A percentile compares a stretch with the other conserved stretches of the same genome.
phyloP scores from a whole-genome alignment of 2,329 filamentous ascomycete species.

The Alternaria novae-zelandiae region DNA sequence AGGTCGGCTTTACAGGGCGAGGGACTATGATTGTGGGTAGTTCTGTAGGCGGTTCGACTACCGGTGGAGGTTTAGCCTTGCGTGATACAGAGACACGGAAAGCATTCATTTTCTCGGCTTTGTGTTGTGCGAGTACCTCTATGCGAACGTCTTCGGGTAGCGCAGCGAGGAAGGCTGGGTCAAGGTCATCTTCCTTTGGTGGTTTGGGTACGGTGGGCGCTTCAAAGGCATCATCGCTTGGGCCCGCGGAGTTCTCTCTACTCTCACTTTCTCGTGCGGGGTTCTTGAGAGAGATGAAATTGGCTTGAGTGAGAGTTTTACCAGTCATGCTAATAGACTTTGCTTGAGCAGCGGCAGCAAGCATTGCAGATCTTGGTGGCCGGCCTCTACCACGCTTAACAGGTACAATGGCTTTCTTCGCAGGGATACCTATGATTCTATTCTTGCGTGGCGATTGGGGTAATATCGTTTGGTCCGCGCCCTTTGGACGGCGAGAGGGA shows the following conservation, averaged over 20 bases:
- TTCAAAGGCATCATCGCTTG: constrained; percentile 34
- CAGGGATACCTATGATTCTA: constrained; percentile 56
- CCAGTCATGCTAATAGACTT: constrained; percentile 48
- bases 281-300: constrained; percentile 62
- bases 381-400: constrained; percentile 71
- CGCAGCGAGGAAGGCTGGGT: constrained; percentile 76
- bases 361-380: constrained; percentile 43
- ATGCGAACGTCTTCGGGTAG: constrained; percentile 71
- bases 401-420: constrained; percentile 61
- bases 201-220: constrained; percentile 9
- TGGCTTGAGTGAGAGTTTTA: constrained; percentile 70
- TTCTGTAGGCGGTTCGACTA: constrained; percentile 26
- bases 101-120: constrained; percentile 33
- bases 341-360: constrained; percentile 58
- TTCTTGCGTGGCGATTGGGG: constrained; percentile 60
- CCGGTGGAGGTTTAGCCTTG: constrained; percentile 23
- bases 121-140: constrained; percentile 80
- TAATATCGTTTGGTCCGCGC: constrained; percentile 40
- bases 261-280: constrained; percentile 20
- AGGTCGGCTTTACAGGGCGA: constrained; percentile 62
- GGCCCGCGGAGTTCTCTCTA: constrained; percentile 20
- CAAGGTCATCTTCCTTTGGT: constrained; percentile 27
- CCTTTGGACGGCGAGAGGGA: constrained; percentile 45
- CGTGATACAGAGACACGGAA: constrained; percentile 38
- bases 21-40: constrained; percentile 52